These are phyloP conservation scores for Harrya chromipes DNA, from an alignment of 768 basidiomycete genomes.

Conservation along the genomic window DNA sequence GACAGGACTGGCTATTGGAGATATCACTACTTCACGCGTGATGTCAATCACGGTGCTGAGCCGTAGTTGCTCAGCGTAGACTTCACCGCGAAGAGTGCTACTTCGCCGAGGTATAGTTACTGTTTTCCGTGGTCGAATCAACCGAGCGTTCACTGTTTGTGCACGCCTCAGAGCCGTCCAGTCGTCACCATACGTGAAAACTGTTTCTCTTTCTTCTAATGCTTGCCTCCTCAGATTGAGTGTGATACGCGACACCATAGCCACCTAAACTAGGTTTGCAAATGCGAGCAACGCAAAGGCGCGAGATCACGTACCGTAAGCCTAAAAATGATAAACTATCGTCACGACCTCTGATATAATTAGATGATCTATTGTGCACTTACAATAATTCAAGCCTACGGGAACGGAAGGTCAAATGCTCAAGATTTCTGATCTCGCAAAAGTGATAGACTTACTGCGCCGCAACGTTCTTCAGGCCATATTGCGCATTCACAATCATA, in stretches of 20 bases:
- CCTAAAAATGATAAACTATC: constrained; percentile 29
- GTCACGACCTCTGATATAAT: constrained; percentile 28
- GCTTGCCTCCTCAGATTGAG: constrained; percentile 50
- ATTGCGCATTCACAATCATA: constrained; percentile 34
- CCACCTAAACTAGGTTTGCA: constrained; percentile 35
- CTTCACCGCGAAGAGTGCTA: neutral
- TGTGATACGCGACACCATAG: constrained; percentile 70
- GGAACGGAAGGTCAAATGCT: neutral
- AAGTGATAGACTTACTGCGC: constrained; percentile 26
- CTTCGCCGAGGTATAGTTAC: neutral
- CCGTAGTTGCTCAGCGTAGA: neutral
- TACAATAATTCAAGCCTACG: constrained; percentile 40
- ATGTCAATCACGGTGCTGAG: constrained; percentile 1
- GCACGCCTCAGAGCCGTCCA: neutral
- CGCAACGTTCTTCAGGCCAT: constrained; percentile 34
- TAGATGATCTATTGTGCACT: constrained; percentile 6
- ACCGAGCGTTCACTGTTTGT: neutral
- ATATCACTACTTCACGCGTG: neutral
- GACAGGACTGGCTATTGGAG: neutral
- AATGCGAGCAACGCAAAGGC: neutral
- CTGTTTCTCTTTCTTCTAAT: neutral
- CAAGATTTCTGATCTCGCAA: neutral
- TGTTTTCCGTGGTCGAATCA: no score
- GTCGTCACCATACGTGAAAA: neutral
- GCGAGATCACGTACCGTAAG: constrained; percentile 11